Base-by-base conservation (phyloP, 1,284 basidiomycete species). In the Malassezia yamatoensis region DNA sequence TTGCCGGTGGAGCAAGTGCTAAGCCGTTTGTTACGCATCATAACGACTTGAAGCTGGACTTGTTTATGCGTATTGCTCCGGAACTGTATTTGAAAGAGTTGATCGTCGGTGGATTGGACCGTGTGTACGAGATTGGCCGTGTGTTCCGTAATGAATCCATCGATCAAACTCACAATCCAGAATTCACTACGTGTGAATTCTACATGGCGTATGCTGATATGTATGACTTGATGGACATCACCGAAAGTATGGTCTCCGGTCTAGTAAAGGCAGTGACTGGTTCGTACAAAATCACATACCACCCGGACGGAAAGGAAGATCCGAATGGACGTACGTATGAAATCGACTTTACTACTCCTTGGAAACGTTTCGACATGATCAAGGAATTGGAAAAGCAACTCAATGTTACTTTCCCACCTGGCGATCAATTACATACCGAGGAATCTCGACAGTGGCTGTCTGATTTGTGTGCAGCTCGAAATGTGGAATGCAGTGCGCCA, bases 141-240 rank as follows among this genome's bases (percentile, higher is more conserved):
- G 91, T 96, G 33, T 99, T 98, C 83, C 80, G 94, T 54, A 99
- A 98, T 77, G 94, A 99, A 77, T 88, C 90, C 50, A 99, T 99
- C 76, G 94, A 99, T 78, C 80, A 96, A 69, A 99, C 93, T 36
- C 70, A 73, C 65, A 66, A 72, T 66, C 74, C 74, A 33, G 71
- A 74, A 58, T 76, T 76, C 53, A 89, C 89, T 18, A 94, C 96
- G 77, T 98, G 93, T 82, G 93, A 99, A 79, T 98, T 99, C 78
- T 98, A 98, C 77, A 98, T 99, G 93, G 93, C 93, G 29, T 98
- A 96, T 74, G 93, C 93, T 61, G 93, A 98, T 77, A 94, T 96
- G 90, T 88, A 91, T 80, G 94, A 98, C 75, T 64, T 98, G 59
- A 96, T 98, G 93, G 91, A 96, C 57, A 82, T 98, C 63, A 99